Evolutionary conservation across 768 basidiomycete species (phyloP).

Genomic region (Tylopilus vinaceipallidus): DNA sequence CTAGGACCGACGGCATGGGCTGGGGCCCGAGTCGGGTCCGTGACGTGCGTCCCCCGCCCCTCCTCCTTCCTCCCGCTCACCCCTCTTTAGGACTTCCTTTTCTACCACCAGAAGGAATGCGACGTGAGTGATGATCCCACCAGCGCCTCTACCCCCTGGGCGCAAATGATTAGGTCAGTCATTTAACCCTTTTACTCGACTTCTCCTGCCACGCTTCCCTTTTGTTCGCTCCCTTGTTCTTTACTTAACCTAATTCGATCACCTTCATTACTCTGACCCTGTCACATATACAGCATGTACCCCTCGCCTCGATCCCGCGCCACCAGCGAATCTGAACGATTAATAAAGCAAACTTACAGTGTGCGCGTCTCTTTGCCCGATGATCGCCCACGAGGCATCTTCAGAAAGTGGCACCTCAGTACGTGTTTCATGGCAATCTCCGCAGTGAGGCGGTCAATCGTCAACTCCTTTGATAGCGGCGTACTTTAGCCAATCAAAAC

Average conservation of each 20-base stretch:
- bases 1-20: constrained; percentile 66
- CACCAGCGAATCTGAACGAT: constrained; percentile 39
- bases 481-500: constrained; percentile 77
- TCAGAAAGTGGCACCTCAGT: constrained; percentile 55
- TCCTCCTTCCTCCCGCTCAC: constrained; percentile 1
- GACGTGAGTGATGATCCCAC: constrained; percentile 40
- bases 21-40: constrained; percentile 82
- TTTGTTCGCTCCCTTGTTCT: constrained; percentile 11
- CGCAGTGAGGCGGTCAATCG: constrained; percentile 17
- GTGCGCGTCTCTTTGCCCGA: constrained; percentile 47
- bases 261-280: constrained; percentile 14
- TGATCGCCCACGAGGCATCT: constrained; percentile 40
- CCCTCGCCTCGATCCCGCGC: constrained; percentile 41
- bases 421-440: constrained; percentile 35
- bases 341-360: constrained; percentile 57
- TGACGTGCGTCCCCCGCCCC: constrained; percentile 27
- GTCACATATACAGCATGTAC: constrained; percentile 30
- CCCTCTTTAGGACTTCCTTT: constrained; percentile 47
- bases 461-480: constrained; percentile 52
- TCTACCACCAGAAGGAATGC: constrained; percentile 50
- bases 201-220: constrained; percentile 14
- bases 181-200: constrained; percentile 9
- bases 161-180: constrained; percentile 66
- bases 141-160: constrained; percentile 66
- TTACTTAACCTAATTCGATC: constrained; percentile 34